These are phyloP conservation scores for Claviceps cyperi DNA, from an alignment of 2,329 filamentous ascomycete species.

Conservation along the genomic window DNA sequence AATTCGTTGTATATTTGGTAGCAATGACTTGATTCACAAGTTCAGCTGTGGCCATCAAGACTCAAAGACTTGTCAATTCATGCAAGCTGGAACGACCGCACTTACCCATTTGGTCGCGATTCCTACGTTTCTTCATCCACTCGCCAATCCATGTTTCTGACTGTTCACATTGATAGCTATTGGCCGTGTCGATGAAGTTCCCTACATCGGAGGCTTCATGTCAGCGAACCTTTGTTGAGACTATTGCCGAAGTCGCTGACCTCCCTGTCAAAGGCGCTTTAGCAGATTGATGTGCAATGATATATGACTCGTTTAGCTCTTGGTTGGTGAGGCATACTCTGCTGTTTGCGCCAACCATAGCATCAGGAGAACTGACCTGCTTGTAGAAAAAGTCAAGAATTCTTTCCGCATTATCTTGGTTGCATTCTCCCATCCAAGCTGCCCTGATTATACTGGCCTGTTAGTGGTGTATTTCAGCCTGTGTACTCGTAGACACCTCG, in stretches of 20 bases:
- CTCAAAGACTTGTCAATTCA: not conserved
- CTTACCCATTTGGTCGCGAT: constrained; percentile 47
- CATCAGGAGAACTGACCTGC: constrained; percentile 23
- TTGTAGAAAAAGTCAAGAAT: constrained; percentile 53
- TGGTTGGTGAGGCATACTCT: not conserved
- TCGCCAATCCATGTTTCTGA: constrained; percentile 54
- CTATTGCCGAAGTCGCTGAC: constrained; percentile 7
- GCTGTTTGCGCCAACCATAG: not conserved
- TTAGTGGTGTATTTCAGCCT: not conserved
- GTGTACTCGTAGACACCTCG: not conserved
- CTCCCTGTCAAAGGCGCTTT: constrained; percentile 11
- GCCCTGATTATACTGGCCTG: constrained; percentile 23
- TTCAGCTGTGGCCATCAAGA: not conserved
- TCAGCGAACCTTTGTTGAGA: not conserved
- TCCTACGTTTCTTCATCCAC: constrained; percentile 52
- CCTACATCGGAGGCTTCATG: constrained; percentile 21
- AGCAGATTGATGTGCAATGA: not conserved
- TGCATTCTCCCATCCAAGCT: constrained; percentile 47
- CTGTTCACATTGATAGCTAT: constrained; percentile 51
- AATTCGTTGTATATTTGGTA: constrained; percentile 54
- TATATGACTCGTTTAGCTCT: not conserved
- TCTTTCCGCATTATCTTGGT: constrained; percentile 44
- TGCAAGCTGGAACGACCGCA: not conserved
- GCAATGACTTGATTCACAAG: constrained; percentile 39
- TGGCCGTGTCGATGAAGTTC: constrained; percentile 61